A percentile compares a stretch with the other conserved stretches of the same genome.
Conservation (phyloP, 257 asterid genomes). For the Gardenia jasminoides region DNA sequence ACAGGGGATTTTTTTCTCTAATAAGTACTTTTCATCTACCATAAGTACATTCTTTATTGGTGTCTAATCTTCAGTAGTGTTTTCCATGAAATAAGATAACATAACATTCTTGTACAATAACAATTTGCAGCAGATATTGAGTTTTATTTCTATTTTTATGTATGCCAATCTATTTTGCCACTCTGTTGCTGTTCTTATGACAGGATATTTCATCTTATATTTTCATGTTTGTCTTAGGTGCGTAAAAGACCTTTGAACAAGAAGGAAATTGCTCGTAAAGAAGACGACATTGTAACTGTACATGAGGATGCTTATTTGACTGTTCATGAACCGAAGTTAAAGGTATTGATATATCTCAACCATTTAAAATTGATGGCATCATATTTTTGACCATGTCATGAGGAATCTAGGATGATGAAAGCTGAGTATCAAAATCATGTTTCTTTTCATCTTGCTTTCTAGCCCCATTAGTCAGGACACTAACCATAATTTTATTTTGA, state of each 20-base stretch:
- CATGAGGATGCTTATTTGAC: conserved; percentile 68
- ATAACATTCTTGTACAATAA: not conserved
- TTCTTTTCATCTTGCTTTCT: not conserved
- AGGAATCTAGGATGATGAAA: not conserved
- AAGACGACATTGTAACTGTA: conserved; percentile 86
- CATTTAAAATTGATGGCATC: not conserved
- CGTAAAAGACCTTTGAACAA: conserved; percentile 97
- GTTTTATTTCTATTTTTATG: not conserved
- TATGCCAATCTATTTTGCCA: not conserved
- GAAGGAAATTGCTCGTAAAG: conserved; percentile 84
- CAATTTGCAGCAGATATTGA: not conserved
- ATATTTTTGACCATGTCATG: not conserved
- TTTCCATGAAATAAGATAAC: not conserved
- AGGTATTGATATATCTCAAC: conserved; percentile 44
- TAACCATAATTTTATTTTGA: conserved; percentile 31
- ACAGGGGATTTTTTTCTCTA: not conserved
- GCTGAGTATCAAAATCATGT: not conserved
- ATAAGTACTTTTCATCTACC: not conserved
- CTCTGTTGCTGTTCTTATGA: not conserved
- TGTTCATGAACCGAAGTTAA: conserved; percentile 88
- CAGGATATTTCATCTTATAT: not conserved
- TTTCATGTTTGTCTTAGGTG: conserved; percentile 49
- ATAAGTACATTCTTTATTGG: not conserved
- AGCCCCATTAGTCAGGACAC: conserved; percentile 20
- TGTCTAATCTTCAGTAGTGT: not conserved